Conservation (phyloP, 352 stramenopile genomes). For the Phytophthora hybrid region DNA sequence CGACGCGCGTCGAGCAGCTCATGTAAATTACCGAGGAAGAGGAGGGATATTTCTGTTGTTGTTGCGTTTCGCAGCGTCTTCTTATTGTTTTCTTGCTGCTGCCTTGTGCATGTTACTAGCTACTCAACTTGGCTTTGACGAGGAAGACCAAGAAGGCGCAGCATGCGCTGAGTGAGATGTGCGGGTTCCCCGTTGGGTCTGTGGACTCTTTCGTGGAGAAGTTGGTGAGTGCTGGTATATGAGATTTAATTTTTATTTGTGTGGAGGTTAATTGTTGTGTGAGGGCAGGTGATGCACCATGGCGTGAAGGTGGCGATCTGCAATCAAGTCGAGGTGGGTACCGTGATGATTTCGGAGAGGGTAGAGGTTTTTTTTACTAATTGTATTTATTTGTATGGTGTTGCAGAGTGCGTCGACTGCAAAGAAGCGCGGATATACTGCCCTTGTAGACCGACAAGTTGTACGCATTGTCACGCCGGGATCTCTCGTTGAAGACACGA, state of each 20-base stretch:
- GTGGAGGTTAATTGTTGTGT: too few relatives aligned
- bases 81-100: background rate
- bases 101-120: conserved; percentile 33
- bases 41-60: background rate
- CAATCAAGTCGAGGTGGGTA: conserved; percentile 76
- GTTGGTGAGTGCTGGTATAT: conserved; percentile 44
- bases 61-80: background rate
- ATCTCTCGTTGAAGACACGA: conserved; percentile 79
- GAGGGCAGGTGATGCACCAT: conserved; percentile 76
- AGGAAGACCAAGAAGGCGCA: conserved; percentile 70
- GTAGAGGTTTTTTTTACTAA: too few relatives aligned
- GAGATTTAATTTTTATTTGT: background rate
- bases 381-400: too few relatives aligned
- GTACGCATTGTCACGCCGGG: conserved; percentile 81
- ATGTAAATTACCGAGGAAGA: conserved; percentile 40
- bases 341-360: background rate
- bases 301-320: conserved; percentile 87
- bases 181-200: conserved; percentile 75
- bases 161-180: conserved; percentile 75
- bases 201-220: conserved; percentile 86
- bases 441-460: conserved; percentile 78
- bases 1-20: conserved; percentile 71
- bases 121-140: conserved; percentile 77
- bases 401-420: conserved; percentile 56
- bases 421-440: conserved; percentile 62